phyloP scores from a whole-genome alignment of 257 asterid genomes.

The Ehretia macrophylla region DNA sequence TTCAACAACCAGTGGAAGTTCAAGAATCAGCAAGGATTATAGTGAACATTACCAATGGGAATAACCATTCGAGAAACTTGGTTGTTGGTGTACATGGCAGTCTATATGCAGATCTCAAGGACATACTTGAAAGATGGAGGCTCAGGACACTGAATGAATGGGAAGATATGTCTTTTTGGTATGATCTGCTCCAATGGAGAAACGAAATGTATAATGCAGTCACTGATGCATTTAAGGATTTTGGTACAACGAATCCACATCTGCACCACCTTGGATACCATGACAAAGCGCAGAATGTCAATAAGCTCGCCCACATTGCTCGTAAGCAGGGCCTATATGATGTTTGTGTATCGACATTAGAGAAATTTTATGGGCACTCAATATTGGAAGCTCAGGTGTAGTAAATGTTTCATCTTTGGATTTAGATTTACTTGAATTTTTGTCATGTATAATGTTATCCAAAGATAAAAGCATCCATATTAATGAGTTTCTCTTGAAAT shows the following conservation, averaged over 20 bases:
- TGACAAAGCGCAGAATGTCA: constrained; percentile 99
- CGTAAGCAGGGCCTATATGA: constrained; percentile 91
- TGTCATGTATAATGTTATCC: neutral
- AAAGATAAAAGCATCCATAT: neutral
- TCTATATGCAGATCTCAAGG: constrained; percentile 91
- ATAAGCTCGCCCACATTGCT: constrained; percentile 94
- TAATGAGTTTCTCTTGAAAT: constrained; percentile 1
- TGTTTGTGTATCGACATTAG: constrained; percentile 89
- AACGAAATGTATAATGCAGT: constrained; percentile 95
- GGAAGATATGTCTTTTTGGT: constrained; percentile 98
- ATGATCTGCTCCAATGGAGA: constrained; percentile 97
- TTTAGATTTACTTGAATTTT: constrained; percentile 13
- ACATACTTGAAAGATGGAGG: constrained; percentile 98
- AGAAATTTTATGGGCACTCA: constrained; percentile 98
- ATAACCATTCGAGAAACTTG: constrained; percentile 75
- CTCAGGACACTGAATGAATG: constrained; percentile 98
- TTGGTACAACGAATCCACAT: constrained; percentile 72
- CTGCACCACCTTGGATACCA: constrained; percentile 97
- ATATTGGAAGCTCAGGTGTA: constrained; percentile 98
- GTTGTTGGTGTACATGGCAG: constrained; percentile 77
- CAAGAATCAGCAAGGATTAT: constrained; percentile 94
- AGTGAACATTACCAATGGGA: constrained; percentile 88
- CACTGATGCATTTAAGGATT: constrained; percentile 92
- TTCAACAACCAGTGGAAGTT: constrained; percentile 97
- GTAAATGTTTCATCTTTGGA: constrained; percentile 1